Base-by-base conservation (phyloP, 2,329 filamentous ascomycete genomes). In the Cladosporium sp. region DNA sequence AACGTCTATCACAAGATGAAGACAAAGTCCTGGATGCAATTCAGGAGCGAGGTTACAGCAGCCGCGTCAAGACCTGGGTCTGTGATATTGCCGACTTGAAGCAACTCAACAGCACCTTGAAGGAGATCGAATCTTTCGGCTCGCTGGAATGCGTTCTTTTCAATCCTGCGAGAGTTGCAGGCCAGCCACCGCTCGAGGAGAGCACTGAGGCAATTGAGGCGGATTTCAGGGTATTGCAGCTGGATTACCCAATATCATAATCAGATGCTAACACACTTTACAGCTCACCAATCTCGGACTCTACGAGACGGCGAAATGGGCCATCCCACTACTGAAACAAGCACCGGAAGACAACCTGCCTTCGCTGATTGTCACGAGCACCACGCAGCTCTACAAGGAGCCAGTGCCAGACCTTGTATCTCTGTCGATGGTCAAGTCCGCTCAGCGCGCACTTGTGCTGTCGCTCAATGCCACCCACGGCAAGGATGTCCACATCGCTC, bases 121-220 rank as follows among this genome's bases (percentile, higher is more conserved):
- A 66, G 6, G 62, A 74, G 32, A 66, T 75, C 4, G 72, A 72
- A n/a, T 63, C 67, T 1, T 64, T 70, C 40, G 72, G 71, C 15
- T 55, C 59, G 2, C 62, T 78, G 1, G 72, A 77, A 40, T 72
- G 72, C 18, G 65, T 79, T 3, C 70, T 77, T 38, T 79, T 73
- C 67, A 80, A 80, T 55, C 75, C 77, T 0, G 77, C 77, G 3
- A 62, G 73, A 0, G 72, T 79, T 1, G 67, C 67, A 6, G 67
- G 69, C 0, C 70, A 68, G 19, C 62, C 67, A 3, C 63, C 75
- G 1, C 59, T 79, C 6, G 64, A 69, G 29, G 70, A 72, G 42
- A 59, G 57, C 2, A 65, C 74, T 2, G 64, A 70, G 38, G 71
- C 75, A 13, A 71, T 80, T 8, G 63, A 77, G 22, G 66, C 71